Conservation (phyloP, 2,329 filamentous ascomycete genomes). For the Exophiala bonariae region DNA sequence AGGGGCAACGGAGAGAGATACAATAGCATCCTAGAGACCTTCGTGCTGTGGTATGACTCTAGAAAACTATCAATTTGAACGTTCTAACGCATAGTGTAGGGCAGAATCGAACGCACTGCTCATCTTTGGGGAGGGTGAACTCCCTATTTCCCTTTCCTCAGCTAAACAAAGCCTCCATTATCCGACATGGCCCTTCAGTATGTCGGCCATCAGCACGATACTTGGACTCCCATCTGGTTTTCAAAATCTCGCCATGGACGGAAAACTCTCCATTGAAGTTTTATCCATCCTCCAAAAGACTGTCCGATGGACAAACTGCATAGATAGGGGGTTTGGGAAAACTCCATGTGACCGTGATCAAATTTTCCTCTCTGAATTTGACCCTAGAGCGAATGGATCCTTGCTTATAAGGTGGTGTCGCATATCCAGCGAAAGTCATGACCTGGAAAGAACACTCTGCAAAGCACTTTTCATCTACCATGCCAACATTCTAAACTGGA, state of each 20-base stretch:
- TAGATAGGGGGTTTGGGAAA: constrained; percentile 8
- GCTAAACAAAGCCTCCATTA: too few relatives aligned
- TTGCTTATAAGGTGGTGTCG: constrained; percentile 15
- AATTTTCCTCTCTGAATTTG: constrained; percentile 13
- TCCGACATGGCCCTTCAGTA: too few relatives aligned
- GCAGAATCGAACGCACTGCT: too few relatives aligned
- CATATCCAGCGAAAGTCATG: background rate
- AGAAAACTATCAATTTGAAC: too few relatives aligned
- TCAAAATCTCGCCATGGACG: constrained; percentile 9
- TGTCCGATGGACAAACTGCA: constrained; percentile 14
- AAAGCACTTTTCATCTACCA: constrained; percentile 19
- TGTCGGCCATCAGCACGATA: too few relatives aligned
- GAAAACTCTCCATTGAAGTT: constrained; percentile 5
- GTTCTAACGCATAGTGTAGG: too few relatives aligned
- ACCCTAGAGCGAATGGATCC: constrained; percentile 15
- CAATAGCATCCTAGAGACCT: too few relatives aligned
- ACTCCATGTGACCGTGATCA: constrained; percentile 7
- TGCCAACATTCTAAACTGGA: constrained; percentile 19
- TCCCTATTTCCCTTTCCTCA: too few relatives aligned
- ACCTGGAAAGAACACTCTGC: constrained; percentile 11
- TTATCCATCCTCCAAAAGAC: constrained; percentile 11
- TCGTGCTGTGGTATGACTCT: too few relatives aligned
- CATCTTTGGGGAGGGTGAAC: too few relatives aligned
- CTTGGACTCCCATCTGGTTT: constrained; percentile 17
- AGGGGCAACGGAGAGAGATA: too few relatives aligned